Base-by-base conservation (phyloP, 768 basidiomycete genomes). In the Podaxis sp. region DNA sequence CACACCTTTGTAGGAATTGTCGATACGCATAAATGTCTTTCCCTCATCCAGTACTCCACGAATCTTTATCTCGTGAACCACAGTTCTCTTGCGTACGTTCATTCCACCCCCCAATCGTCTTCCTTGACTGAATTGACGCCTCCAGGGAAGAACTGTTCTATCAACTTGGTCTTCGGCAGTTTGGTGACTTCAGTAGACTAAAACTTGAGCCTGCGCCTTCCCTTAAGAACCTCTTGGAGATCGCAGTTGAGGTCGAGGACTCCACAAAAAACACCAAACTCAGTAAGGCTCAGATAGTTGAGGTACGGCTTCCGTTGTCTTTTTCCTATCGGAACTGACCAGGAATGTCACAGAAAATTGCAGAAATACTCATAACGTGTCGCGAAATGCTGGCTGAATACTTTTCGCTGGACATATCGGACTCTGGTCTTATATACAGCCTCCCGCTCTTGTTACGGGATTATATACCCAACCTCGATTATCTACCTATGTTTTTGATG, bases 1-100 rank as follows among this genome's bases (percentile, higher is more conserved):
- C 93, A 97, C 67, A 90, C 86, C 0, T 97, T 97, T 67, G 94
- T 98, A 35, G 95, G 96, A 1, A 86, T 98, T 38, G 91, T 94
- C 6, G 94, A 96, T 68, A 73, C 86, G 7, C 69, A 81, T 23
- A 81, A 84, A 28, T 89, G 86, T 65, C 76, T 94, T 2, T 91
- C 94, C 2, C 73, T 98, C 35, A 77, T 99, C 2, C 97, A 98
- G 71, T 84, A 92, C 69, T 82, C 86, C 27, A 97, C 92, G 0
- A 91, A 93, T 63, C 76, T 99, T 0, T 99, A 93, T 71, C 81
- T 98, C 11, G 81, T 97, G 60, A 93, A 97, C 63, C 91, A 98
- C 67, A 87, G 84, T 27, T 77, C 87, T 3, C 75, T 98, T 38
- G 88, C 89, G 93, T 97, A 72, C 55, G 92, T 83, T 25, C 35